Evolutionary conservation across 176 grass and related monocot species (phyloP).

Genomic region (Miscanthus lutarioriparius): DNA sequence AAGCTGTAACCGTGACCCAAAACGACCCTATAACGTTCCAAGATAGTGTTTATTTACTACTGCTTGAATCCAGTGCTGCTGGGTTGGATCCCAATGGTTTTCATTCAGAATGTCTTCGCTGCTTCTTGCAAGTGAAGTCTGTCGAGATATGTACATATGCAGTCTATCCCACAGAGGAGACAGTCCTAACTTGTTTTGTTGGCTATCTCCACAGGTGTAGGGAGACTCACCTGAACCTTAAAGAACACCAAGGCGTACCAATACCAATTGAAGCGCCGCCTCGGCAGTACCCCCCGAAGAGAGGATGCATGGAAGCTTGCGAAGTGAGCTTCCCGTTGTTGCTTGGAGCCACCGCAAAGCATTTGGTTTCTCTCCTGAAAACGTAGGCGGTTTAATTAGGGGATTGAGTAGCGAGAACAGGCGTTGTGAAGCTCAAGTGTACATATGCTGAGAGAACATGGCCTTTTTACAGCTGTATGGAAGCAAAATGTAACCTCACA

Average conservation of each 20-base stretch:
- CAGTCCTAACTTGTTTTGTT: neutral
- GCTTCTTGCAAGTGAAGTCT: neutral
- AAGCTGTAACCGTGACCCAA: neutral
- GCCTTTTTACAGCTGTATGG: neutral
- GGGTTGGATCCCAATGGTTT: neutral
- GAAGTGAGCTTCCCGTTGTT: conserved; percentile 7
- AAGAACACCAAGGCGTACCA: conserved; percentile 1
- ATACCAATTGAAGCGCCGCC: neutral
- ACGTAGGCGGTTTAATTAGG: conserved; percentile 15
- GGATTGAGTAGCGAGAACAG: conserved; percentile 3
- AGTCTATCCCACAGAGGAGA: neutral
- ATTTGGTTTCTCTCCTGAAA: conserved; percentile 13
- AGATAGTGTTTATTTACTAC: neutral
- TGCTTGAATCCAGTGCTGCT: neutral
- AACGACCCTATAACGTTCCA: neutral
- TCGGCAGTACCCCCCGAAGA: neutral
- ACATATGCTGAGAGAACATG: conserved; percentile 29
- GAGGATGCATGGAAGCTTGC: conserved; percentile 17
- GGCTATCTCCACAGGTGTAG: conserved; percentile 41
- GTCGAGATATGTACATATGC: neutral
- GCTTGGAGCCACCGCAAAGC: conserved; percentile 6
- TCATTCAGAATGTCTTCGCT: neutral
- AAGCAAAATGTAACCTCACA: conserved; percentile 6
- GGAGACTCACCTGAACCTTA: conserved; percentile 22
- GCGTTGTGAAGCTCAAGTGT: conserved; percentile 48